Conservation (phyloP, 495 filamentous ascomycete genomes). For the Podospora conica region DNA sequence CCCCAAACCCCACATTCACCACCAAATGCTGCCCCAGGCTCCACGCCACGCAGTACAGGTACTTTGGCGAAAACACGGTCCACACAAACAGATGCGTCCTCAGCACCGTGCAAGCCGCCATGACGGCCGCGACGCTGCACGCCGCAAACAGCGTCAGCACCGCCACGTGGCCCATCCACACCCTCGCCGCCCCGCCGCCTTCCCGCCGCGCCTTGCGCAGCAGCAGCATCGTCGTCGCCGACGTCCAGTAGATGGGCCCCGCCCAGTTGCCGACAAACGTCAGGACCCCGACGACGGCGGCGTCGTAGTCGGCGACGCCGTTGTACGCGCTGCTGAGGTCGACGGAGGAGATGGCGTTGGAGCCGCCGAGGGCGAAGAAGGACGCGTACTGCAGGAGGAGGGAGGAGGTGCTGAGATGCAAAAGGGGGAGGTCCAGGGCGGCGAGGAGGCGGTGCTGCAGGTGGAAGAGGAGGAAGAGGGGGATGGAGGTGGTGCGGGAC, state of each 20-base stretch:
- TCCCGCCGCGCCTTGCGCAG: constrained; percentile 19
- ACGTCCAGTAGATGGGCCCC: constrained; percentile 81
- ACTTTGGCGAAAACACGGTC: constrained; percentile 98
- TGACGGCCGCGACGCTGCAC: constrained; percentile 59
- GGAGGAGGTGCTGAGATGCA: constrained; percentile 57
- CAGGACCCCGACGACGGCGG: constrained; percentile 63
- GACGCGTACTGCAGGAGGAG: constrained; percentile 65
- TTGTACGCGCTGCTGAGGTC: constrained; percentile 83
- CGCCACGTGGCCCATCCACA: constrained; percentile 45
- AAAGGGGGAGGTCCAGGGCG: constrained; percentile 32
- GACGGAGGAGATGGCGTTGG: constrained; percentile 86
- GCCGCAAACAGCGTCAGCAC: constrained; percentile 62
- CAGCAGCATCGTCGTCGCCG: constrained; percentile 52
- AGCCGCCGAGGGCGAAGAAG: constrained; percentile 88
- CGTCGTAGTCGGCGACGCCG: constrained; percentile 64
- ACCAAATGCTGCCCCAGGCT: constrained; percentile 68
- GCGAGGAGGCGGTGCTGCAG: constrained; percentile 49
- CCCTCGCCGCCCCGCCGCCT: background rate
- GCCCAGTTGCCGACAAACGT: constrained; percentile 90
- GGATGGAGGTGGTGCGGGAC: constrained; percentile 73
- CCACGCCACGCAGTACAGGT: constrained; percentile 88
- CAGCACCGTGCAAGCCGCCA: constrained; percentile 79
- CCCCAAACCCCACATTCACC: constrained; percentile 56
- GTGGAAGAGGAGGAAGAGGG: constrained; percentile 71
- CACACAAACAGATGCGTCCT: constrained; percentile 94